phyloP scores from a whole-genome alignment of 2,329 filamentous ascomycete genomes.

The Aspergillus quadricinctus region DNA sequence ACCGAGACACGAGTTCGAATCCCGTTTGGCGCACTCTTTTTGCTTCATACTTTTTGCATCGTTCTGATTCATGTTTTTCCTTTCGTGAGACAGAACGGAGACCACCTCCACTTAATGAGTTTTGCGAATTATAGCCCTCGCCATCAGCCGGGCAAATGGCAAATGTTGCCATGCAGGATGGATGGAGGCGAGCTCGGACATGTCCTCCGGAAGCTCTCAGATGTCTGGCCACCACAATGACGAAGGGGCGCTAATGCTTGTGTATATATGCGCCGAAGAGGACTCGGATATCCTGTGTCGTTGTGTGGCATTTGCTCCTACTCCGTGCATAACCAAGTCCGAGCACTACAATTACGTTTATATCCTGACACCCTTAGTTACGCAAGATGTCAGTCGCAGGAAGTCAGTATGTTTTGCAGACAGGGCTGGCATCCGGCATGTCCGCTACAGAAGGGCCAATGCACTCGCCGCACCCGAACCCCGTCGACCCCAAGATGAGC shows the following conservation, averaged over 20 bases:
- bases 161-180: not conserved
- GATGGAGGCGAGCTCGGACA: not conserved
- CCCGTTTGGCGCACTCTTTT: constrained; percentile 1
- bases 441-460: constrained; percentile 19
- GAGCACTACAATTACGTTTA: not conserved
- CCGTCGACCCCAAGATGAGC: constrained; percentile 16
- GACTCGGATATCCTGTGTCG: not conserved
- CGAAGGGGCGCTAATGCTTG: not conserved
- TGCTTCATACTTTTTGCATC: not conserved
- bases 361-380: not conserved
- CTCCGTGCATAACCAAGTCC: not conserved
- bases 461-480: constrained; percentile 14
- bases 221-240: not conserved
- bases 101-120: too few relatives aligned
- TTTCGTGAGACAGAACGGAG: not conserved
- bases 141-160: not conserved
- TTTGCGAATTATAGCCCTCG: not conserved
- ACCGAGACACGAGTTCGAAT: constrained; percentile 3
- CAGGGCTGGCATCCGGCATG: constrained; percentile 19
- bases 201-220: not conserved
- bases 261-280: not conserved
- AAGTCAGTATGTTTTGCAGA: constrained; percentile 21
- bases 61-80: not conserved
- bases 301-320: not conserved
- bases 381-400: constrained; percentile 13